Base-by-base conservation (phyloP, 2,329 filamentous ascomycete species). In the Microcyclospora pomicola region DNA sequence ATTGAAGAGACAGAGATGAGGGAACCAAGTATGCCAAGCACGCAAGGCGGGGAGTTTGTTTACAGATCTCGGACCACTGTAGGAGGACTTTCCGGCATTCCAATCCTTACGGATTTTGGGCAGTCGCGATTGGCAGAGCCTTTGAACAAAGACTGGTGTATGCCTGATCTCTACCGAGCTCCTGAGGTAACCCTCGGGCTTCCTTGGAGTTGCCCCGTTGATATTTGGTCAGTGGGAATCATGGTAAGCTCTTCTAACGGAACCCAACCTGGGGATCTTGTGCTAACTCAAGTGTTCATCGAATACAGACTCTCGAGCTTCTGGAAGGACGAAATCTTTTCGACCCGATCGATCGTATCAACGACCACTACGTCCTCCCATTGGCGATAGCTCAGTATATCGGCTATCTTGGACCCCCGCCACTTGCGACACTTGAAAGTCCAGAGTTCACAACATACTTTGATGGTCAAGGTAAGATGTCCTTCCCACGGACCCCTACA, bases 311-410 rank as follows among this genome's bases (percentile, higher is more conserved):
- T 14, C 47, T 55, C 4, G 52, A 56, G 37, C 45, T 54, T 7
- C 15, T 54, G 10, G 50, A 53, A 46, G 51, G 49, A 6, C 48
- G 32, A 31, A 53, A 49, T 27, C 39, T 56, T 7, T 51, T 56
- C 39, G 40, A 51, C 40, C 52, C 53, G 3, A 43, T 52, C n/a
- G 49, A 53, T 45, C 38, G 15, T 15, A 42, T 37, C 16, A 12
- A 52, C 35, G 27, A 42, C 9, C 48, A 55, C 38, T 56, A 55
- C 39, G 49, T 49, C 9, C 41, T 51, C 30, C 50, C 47, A 11
- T 31, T 53, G 24, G 53, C 50, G 33, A 35, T 55, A 32, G 45
- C 47, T 1, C 49, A 56, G 35, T 56, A 55, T 36, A 54, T 56
- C 11, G 5, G 6, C 7, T 31, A 31, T 24, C 19, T 36, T 15